phyloP scores from a whole-genome alignment of 306 rosid genomes.

The Fragaria vesca region DNA sequence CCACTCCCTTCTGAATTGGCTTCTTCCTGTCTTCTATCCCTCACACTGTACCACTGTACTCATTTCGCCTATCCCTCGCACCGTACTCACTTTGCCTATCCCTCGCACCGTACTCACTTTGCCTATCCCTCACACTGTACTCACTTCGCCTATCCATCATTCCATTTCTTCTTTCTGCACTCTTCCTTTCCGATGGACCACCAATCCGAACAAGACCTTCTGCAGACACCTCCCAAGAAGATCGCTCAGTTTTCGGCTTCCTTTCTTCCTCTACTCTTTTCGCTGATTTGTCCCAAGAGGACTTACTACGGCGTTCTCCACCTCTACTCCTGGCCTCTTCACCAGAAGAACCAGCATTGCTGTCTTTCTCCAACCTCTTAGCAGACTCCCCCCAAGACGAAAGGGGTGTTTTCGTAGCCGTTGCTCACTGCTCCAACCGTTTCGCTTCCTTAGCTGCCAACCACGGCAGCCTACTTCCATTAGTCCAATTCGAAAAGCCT shows the following conservation, averaged over 20 bases:
- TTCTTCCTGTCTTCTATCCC: constrained; percentile 32
- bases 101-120: constrained; percentile 33
- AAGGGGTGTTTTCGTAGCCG: constrained; percentile 10
- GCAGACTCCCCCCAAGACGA: constrained; percentile 38
- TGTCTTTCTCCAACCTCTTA: constrained; percentile 19
- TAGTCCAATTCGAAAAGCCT: constrained; percentile 38
- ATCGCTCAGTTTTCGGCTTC: constrained; percentile 25
- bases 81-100: constrained; percentile 31
- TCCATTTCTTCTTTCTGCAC: constrained; percentile 32
- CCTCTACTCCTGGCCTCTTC: constrained; percentile 34
- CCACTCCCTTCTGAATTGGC: constrained; percentile 34
- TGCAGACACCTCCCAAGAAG: constrained; percentile 30
- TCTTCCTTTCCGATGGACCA: constrained; percentile 14
- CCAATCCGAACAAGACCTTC: constrained; percentile 28
- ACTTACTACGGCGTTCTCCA: constrained; percentile 31
- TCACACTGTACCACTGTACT: constrained; percentile 23
- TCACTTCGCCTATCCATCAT: constrained; percentile 23
- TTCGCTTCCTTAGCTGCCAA: constrained; percentile 37
- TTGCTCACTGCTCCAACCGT: constrained; percentile 24
- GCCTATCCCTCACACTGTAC: too few relatives aligned
- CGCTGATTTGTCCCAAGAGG: constrained; percentile 57
- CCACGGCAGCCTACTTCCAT: constrained; percentile 67
- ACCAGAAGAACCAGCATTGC: constrained; percentile 24
- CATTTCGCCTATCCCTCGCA: constrained; percentile 35
- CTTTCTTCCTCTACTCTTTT: constrained; percentile 43